Base-by-base conservation (phyloP, 129 eudicot species). In the Pseudognaphalium luteoalbum region DNA sequence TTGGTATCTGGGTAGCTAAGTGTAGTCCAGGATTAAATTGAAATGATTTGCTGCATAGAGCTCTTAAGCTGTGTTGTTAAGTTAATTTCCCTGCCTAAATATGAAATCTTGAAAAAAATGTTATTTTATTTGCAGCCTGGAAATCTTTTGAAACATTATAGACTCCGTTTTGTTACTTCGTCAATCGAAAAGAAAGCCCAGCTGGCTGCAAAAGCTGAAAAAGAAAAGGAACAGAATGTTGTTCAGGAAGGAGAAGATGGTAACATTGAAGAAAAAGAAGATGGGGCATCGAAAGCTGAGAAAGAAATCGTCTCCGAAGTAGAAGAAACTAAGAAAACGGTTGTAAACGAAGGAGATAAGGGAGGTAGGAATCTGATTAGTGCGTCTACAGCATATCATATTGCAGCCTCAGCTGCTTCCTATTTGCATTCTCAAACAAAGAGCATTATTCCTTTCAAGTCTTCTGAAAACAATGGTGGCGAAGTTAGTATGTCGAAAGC, bases 351-450 rank as follows among this genome's bases (percentile, higher is more conserved):
- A n/a, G 79, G 54, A 32, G 82, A 83, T 51, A 85, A 74, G 79
- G 69, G 21, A 12, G 79, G 82, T 12, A 72, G 54, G 41, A 83
- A 76, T 47, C 82, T 77, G 20, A 71, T 86, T 50, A 91, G 85
- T 72, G 84, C 96, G 44, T 85, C 88, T 8, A 70, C 86, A 35
- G 99, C 97, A 16, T 91, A 87, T 83, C 87, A 87, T 32, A 86
- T 89, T 80, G 99, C 90, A n/a, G 93, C 97, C 12, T 89, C 98
- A 14, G 98, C 96, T 73, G 98, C 98, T 60, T 85, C 97, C 56
- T 94, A 86, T 85, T 71, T 94, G 74, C 93, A 91, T 61, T 81
- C 88, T 20, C 99, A 71, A 66, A 91, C 99, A 4, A 89, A 66
- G 68, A 86, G 83, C 80, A 72, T 93, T 65, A 82, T 93, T 68